phyloP scores from a whole-genome alignment of 169 alveolate genomes.

The Theileria sp. region DNA sequence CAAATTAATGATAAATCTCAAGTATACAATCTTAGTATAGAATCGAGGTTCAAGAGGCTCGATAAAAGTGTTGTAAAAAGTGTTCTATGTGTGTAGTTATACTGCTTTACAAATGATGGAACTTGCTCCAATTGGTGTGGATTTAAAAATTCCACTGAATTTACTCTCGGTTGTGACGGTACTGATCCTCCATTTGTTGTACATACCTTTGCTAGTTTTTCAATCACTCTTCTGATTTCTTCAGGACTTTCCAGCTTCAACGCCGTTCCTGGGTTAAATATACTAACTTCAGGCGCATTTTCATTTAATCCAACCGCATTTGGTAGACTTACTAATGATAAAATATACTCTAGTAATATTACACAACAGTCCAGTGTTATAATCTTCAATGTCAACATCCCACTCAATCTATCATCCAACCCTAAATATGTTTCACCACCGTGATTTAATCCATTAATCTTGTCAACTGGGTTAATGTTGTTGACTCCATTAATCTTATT shows the following conservation, averaged over 20 bases:
- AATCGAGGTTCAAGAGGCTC: constrained; percentile 43
- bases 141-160: constrained; percentile 30
- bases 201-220: constrained; percentile 42
- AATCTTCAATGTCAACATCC: constrained; percentile 28
- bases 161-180: constrained; percentile 24
- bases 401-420: neutral
- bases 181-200: constrained; percentile 33
- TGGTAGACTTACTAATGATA: constrained; percentile 36
- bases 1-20: neutral
- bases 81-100: constrained; percentile 35
- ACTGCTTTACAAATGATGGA: constrained; percentile 35
- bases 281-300: neutral
- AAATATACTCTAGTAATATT: constrained; percentile 49
- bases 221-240: constrained; percentile 21
- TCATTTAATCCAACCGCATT: constrained; percentile 15
- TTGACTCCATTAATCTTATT: neutral
- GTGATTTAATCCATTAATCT: no score
- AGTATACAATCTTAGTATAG: constrained; percentile 4
- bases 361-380: constrained; percentile 54
- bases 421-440: neutral
- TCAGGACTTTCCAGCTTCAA: constrained; percentile 6
- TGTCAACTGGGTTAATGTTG: neutral
- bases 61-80: constrained; percentile 27
- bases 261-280: neutral
- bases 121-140: constrained; percentile 59